Percentiles rank a stretch among this genome's conserved stretches.
phyloP scores from a whole-genome alignment of 176 grass and related monocot species.

The Pontederia crassipes region DNA sequence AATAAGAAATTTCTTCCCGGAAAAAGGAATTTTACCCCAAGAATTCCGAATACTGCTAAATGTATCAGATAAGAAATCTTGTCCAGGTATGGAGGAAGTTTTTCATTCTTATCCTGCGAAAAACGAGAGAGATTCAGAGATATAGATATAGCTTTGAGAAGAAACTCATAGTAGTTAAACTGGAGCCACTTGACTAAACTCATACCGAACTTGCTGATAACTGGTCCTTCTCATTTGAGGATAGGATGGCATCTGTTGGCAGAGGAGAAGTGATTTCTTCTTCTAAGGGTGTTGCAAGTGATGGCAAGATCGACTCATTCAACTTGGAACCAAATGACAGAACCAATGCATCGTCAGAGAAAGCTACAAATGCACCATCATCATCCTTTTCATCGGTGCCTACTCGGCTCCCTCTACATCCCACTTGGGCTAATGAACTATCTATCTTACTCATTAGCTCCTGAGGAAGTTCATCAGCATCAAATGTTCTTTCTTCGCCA shows the following conservation, averaged over 20 bases:
- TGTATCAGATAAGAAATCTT: conserved; percentile 75
- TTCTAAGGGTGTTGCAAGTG: conserved; percentile 7
- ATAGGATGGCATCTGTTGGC: conserved; percentile 9
- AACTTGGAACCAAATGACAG: conserved; percentile 13
- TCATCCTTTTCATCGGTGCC: conserved; percentile 1
- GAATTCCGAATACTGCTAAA: conserved; percentile 65
- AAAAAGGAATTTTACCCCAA: conserved; percentile 48
- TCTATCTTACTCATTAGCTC: conserved; percentile 15
- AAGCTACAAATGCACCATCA: conserved; percentile 24
- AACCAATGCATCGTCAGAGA: conserved; percentile 28
- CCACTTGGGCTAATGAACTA: conserved; percentile 26
- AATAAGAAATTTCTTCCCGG: background rate
- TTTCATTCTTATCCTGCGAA: conserved; percentile 54
- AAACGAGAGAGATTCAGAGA: conserved; percentile 8
- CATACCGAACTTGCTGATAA: background rate
- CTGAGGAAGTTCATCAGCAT: background rate
- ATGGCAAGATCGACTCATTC: background rate
- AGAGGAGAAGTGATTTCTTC: conserved; percentile 22
- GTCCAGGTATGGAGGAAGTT: conserved; percentile 40
- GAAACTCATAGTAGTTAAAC: background rate
- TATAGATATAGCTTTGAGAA: background rate
- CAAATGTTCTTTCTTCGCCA: conserved; percentile 35
- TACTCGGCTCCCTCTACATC: conserved; percentile 11
- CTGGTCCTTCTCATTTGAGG: conserved; percentile 3
- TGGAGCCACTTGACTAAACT: background rate